A percentile compares a stretch with the other conserved stretches of the same genome.
phyloP scores from a whole-genome alignment of 371 early-diverging fungal genomes.

The Entomophthora muscae region DNA sequence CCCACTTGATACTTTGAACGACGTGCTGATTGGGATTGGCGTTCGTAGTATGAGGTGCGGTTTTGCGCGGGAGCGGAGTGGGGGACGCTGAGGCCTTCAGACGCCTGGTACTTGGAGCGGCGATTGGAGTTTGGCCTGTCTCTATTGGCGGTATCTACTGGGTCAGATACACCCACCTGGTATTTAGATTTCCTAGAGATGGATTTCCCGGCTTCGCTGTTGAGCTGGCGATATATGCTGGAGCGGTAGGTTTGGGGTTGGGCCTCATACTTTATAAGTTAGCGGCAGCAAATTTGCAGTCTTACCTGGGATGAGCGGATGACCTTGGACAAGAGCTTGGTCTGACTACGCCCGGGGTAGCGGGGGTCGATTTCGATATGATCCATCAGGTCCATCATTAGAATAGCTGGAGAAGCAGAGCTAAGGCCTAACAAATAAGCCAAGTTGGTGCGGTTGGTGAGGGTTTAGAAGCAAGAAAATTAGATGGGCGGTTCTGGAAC shows the following conservation, averaged over 20 bases:
- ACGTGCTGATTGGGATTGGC: neutral
- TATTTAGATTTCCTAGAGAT: neutral
- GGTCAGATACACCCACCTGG: neutral
- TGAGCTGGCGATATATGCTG: neutral
- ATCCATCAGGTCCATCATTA: conserved; percentile 3
- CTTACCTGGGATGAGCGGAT: conserved; percentile 7
- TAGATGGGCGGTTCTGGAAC: too few species aligned
- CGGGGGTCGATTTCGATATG: conserved; percentile 4
- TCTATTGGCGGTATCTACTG: neutral
- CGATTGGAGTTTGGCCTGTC: neutral
- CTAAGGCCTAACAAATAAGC: too few species aligned
- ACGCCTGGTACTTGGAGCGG: neutral
- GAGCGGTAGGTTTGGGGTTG: neutral
- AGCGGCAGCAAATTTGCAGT: too few species aligned
- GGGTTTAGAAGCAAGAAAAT: too few species aligned
- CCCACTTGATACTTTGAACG: conserved; percentile 4
- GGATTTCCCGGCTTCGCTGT: neutral
- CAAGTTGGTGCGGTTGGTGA: too few species aligned
- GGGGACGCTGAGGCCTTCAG: neutral
- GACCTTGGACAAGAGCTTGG: conserved; percentile 6
- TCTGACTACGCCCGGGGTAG: conserved; percentile 2
- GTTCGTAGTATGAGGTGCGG: neutral
- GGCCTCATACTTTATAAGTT: neutral
- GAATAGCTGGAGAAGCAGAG: too few species aligned
- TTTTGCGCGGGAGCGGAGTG: neutral